phyloP scores from a whole-genome alignment of 2,329 filamentous ascomycete genomes.

The Talaromyces rugulosus region DNA sequence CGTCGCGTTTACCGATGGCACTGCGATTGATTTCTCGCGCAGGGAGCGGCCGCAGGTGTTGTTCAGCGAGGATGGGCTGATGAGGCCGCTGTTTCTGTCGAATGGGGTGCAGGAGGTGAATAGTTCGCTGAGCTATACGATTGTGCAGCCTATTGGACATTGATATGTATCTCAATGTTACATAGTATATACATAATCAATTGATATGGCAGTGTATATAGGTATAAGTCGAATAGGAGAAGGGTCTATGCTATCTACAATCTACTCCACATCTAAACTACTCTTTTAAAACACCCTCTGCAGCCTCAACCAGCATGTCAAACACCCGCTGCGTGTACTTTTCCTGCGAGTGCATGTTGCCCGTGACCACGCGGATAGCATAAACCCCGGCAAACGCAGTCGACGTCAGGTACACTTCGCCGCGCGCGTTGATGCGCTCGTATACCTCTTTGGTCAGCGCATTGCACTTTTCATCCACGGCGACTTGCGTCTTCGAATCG shows the following conservation, averaged over 20 bases:
- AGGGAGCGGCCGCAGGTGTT: conserved; percentile 48
- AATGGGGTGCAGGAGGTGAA: conserved; percentile 46
- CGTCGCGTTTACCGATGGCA: conserved; percentile 38
- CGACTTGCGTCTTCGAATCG: conserved; percentile 10
- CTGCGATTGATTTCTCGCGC: conserved; percentile 36
- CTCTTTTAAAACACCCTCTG: conserved; percentile 50
- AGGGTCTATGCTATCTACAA: not conserved
- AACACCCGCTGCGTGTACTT: conserved; percentile 70
- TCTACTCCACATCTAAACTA: not conserved
- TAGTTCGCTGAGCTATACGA: conserved; percentile 32
- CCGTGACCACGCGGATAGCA: conserved; percentile 77
- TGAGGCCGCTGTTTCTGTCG: conserved; percentile 45
- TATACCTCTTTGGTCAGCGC: conserved; percentile 69
- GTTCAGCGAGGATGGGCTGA: conserved; percentile 44
- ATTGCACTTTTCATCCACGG: conserved; percentile 56
- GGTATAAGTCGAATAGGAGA: not conserved
- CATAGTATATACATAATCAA: not conserved
- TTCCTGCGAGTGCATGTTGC: conserved; percentile 65
- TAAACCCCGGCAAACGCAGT: conserved; percentile 69
- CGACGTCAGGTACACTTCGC: conserved; percentile 78
- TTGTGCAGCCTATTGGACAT: conserved; percentile 39
- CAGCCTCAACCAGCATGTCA: conserved; percentile 62
- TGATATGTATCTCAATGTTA: not conserved
- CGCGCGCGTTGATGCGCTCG: conserved; percentile 66
- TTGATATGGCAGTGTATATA: not conserved